Percentiles rank a stretch among this genome's conserved stretches.
Conservation (phyloP, 129 eudicot genomes). For the Flaveria ramosissima region DNA sequence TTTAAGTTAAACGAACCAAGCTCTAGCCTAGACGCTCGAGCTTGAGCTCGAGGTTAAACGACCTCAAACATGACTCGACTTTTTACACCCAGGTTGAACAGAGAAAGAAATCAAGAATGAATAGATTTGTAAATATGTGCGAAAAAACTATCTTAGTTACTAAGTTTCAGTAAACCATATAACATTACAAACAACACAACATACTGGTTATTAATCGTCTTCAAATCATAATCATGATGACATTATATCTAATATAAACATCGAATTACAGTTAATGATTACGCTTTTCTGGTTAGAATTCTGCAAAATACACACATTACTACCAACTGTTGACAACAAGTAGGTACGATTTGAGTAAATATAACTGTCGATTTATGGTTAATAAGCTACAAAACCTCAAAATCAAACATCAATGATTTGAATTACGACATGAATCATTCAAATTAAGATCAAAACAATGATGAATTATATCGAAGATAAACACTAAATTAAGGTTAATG, state of each 20-base stretch:
- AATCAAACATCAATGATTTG: too few relatives aligned
- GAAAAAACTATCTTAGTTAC: neutral
- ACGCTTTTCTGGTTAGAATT: neutral
- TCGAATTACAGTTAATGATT: neutral
- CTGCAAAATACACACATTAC: neutral
- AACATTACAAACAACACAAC: neutral
- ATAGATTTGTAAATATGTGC: neutral
- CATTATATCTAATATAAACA: neutral
- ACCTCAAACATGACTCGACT: too few relatives aligned
- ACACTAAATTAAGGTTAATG: neutral
- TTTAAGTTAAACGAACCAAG: too few relatives aligned
- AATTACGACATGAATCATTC: neutral
- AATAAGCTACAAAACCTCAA: neutral
- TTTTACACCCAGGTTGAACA: too few relatives aligned
- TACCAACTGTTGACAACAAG: too few relatives aligned
- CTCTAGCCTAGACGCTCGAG: too few relatives aligned
- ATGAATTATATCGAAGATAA: too few relatives aligned
- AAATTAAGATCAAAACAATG: conserved; percentile 13
- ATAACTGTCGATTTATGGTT: too few relatives aligned
- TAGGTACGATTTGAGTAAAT: neutral
- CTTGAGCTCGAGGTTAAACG: too few relatives aligned
- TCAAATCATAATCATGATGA: neutral
- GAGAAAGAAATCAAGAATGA: neutral
- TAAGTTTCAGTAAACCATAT: too few relatives aligned
- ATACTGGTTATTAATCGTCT: neutral